phyloP scores from a whole-genome alignment of 2,329 filamentous ascomycete genomes.

The Chaetomium sp. region DNA sequence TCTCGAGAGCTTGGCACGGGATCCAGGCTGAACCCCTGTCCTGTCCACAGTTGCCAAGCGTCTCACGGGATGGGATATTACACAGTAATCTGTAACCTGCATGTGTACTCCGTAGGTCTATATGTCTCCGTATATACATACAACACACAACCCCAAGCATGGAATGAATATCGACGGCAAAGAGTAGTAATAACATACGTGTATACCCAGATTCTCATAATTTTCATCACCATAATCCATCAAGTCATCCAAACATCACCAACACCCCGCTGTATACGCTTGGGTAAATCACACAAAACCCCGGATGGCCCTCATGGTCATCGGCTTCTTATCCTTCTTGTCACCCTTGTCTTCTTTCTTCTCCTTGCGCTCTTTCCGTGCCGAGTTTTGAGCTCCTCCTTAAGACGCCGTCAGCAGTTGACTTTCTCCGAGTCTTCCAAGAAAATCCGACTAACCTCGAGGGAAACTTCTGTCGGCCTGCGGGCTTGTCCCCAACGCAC shows the following conservation, averaged over 20 bases:
- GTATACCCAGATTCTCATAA: background rate
- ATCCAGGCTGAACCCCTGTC: constrained; percentile 10
- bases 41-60: constrained; percentile 12
- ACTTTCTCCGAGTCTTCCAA: constrained; percentile 11
- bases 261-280: too few species aligned
- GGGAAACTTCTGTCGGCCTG: constrained; percentile 47
- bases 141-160: too few species aligned
- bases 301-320: constrained; percentile 40
- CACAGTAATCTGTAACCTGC: too few species aligned
- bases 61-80: background rate
- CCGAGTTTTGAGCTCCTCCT: constrained; percentile 52
- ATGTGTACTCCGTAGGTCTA: too few species aligned
- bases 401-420: constrained; percentile 44
- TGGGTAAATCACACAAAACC: constrained; percentile 27
- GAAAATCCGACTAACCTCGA: constrained; percentile 44
- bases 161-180: background rate
- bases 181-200: background rate
- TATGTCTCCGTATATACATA: too few species aligned
- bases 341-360: constrained; percentile 49
- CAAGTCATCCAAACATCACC: background rate
- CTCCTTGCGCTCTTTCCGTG: constrained; percentile 52
- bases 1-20: constrained; percentile 15
- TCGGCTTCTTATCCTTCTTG: constrained; percentile 43
- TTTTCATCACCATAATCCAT: background rate
- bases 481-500: constrained; percentile 40